Evolutionary conservation across 352 stramenopile genomes (phyloP).

Genomic region (Plasmopara halstedii): DNA sequence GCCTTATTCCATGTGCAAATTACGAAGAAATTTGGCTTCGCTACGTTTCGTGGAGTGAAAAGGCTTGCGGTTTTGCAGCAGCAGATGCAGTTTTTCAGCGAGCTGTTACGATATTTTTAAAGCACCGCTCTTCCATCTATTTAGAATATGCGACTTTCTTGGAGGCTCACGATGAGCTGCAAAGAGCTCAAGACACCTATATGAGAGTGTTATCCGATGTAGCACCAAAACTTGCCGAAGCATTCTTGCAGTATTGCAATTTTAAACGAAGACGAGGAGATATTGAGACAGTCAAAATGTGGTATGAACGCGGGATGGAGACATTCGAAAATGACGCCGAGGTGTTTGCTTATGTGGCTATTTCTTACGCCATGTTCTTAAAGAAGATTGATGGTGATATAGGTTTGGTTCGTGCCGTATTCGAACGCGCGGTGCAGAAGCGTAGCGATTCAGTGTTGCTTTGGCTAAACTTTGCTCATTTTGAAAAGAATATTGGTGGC

Average conservation of each 20-base stretch:
- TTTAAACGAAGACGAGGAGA: conserved; percentile 57
- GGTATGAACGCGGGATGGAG: conserved; percentile 50
- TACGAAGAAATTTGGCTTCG: conserved; percentile 79
- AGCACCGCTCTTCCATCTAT: conserved; percentile 64
- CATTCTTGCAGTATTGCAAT: conserved; percentile 57
- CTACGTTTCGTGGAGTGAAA: conserved; percentile 58
- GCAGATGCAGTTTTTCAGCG: conserved; percentile 59
- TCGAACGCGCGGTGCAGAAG: conserved; percentile 35
- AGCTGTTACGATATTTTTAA: conserved; percentile 59
- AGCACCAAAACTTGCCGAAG: conserved; percentile 54
- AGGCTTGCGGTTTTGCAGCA: conserved; percentile 42
- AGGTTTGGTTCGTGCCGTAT: conserved; percentile 31
- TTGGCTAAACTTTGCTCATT: conserved; percentile 66
- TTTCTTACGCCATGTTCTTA: conserved; percentile 55
- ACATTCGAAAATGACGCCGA: conserved; percentile 28
- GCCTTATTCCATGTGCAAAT: conserved; percentile 75
- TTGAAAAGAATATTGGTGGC: conserved; percentile 35
- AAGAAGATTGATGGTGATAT: conserved; percentile 35
- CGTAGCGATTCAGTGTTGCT: conserved; percentile 41
- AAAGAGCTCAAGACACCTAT: conserved; percentile 43
- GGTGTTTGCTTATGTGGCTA: conserved; percentile 41
- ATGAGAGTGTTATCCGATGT: conserved; percentile 47
- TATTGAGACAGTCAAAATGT: conserved; percentile 37
- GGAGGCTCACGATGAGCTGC: conserved; percentile 46
- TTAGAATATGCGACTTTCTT: conserved; percentile 70